These are phyloP conservation scores for Rostrohypoxylon terebratum DNA, from an alignment of 495 filamentous ascomycete genomes.

Conservation along the genomic window DNA sequence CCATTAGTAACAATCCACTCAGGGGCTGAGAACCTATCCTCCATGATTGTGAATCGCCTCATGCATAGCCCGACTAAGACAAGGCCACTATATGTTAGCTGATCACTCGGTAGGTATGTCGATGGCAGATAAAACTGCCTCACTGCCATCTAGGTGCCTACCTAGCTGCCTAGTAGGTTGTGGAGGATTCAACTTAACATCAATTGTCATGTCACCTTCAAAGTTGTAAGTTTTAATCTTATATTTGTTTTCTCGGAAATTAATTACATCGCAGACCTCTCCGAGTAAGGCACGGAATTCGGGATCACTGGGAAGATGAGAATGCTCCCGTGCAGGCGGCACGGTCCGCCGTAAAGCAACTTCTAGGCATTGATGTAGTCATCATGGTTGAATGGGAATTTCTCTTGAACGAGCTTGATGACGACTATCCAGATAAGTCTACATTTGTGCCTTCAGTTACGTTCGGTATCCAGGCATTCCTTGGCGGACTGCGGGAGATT, in stretches of 20 bases:
- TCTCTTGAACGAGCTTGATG: slow-evolving; percentile 46
- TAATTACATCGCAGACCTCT: slow-evolving; percentile 48
- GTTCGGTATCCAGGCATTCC: slow-evolving; percentile 43
- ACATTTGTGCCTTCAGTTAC: slow-evolving; percentile 47
- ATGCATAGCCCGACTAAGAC: slow-evolving; percentile 2
- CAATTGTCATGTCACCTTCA: slow-evolving; percentile 6
- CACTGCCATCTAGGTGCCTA: too few species aligned
- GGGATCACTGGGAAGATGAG: slow-evolving; percentile 51
- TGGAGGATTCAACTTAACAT: not conserved
- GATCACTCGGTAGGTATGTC: too few species aligned
- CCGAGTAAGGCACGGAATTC: slow-evolving; percentile 51
- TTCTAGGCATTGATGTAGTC: slow-evolving; percentile 50
- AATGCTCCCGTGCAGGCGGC: slow-evolving; percentile 43
- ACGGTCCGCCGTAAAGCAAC: slow-evolving; percentile 35
- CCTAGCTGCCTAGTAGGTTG: not conserved
- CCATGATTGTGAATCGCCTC: slow-evolving; percentile 6
- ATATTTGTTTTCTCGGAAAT: not conserved
- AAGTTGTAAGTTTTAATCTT: slow-evolving; percentile 8
- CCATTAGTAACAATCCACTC: not conserved
- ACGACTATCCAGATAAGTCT: slow-evolving; percentile 50
- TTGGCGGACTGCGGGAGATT: slow-evolving; percentile 46
- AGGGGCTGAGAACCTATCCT: slow-evolving; percentile 15
- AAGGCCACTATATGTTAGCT: not conserved
- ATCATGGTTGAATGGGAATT: slow-evolving; percentile 52
- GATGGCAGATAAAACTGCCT: not conserved